Evolutionary conservation across 163 green algal species (phyloP).

Genomic region (Scenedesmus sp.): DNA sequence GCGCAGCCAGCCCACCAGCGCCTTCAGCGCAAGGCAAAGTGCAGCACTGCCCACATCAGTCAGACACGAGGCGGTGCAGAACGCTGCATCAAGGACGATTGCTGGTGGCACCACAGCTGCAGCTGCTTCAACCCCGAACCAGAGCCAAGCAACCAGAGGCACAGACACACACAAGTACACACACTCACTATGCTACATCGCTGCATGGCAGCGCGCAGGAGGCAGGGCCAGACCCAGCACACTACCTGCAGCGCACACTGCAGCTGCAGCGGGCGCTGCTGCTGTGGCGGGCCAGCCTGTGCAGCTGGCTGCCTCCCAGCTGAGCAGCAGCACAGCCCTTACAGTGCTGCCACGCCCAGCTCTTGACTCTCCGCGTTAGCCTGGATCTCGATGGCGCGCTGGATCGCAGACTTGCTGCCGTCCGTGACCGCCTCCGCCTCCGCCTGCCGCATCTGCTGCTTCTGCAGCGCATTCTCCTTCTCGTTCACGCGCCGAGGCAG

Average conservation of each 20-base stretch:
- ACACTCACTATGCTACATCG: background rate
- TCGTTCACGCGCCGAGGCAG: conserved; percentile 49
- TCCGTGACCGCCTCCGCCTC: conserved; percentile 19
- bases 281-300: background rate
- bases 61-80: background rate
- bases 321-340: background rate
- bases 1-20: background rate
- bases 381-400: conserved; percentile 54
- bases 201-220: background rate
- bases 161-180: background rate
- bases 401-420: conserved; percentile 49
- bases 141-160: background rate
- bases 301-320: background rate
- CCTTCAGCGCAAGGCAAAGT: background rate
- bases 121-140: background rate
- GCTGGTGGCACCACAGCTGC: too few relatives aligned
- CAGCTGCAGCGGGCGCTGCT: background rate
- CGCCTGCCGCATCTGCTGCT: conserved; percentile 9
- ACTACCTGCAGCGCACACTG: background rate
- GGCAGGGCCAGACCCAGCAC: background rate
- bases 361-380: conserved; percentile 49
- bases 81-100: too few relatives aligned
- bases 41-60: background rate
- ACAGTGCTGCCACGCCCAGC: conserved; percentile 54
- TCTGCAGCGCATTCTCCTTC: conserved; percentile 30